These are phyloP conservation scores for Penicillium nordicum DNA, from an alignment of 2,329 filamentous ascomycete genomes.

Conservation along the genomic window DNA sequence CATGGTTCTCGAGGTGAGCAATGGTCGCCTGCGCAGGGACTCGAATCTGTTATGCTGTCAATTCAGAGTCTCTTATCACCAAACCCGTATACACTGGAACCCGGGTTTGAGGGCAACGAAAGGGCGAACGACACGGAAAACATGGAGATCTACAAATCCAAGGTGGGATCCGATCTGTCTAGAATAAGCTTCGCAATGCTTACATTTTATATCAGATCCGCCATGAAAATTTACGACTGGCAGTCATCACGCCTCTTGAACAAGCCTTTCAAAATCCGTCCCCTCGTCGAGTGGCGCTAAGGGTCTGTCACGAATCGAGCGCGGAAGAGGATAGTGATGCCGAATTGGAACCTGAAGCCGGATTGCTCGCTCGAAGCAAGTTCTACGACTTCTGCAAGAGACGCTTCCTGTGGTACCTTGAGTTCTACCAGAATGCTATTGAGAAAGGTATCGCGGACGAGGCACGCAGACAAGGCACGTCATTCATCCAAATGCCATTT, in stretches of 20 bases:
- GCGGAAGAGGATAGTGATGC: background rate
- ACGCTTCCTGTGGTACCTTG: constrained; percentile 93
- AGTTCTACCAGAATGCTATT: constrained; percentile 74
- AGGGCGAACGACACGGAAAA: constrained; percentile 64
- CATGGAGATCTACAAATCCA: constrained; percentile 72
- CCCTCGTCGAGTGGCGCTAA: background rate
- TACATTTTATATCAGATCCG: constrained; percentile 61
- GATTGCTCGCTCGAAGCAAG: constrained; percentile 59
- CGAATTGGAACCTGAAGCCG: background rate
- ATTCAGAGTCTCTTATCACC: constrained; percentile 94
- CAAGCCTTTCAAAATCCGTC: constrained; percentile 54
- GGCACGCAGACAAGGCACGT: constrained; percentile 60
- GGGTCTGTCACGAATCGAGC: constrained; percentile 44
- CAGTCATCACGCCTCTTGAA: constrained; percentile 82
- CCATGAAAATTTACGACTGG: constrained; percentile 83
- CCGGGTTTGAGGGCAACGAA: constrained; percentile 79
- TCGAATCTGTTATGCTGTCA: constrained; percentile 90
- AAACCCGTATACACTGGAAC: constrained; percentile 95
- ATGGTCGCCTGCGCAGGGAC: constrained; percentile 92
- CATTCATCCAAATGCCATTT: constrained; percentile 83
- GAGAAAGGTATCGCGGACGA: constrained; percentile 52
- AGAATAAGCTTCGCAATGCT: background rate
- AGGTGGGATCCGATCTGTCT: constrained; percentile 53
- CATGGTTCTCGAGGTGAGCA: constrained; percentile 83
- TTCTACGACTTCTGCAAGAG: constrained; percentile 90